Conservation (phyloP, 2,329 filamentous ascomycete species). For the Phaeosphaeria sp. region DNA sequence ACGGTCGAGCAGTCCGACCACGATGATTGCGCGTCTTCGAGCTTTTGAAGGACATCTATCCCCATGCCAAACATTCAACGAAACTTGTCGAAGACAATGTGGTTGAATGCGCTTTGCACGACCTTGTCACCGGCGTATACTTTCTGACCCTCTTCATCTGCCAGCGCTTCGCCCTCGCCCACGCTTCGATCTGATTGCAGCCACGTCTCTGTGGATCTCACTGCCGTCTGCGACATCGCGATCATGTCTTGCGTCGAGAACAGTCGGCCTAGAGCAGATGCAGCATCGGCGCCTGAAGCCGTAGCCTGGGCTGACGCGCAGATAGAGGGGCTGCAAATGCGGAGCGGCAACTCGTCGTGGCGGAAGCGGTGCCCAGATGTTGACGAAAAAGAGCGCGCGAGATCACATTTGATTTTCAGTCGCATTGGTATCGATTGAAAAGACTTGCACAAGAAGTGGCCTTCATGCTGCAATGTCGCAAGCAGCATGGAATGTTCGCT, state of each 20-base stretch:
- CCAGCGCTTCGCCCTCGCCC: neutral
- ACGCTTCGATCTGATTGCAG: neutral
- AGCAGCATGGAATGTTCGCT: neutral
- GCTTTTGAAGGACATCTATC: conserved; percentile 12
- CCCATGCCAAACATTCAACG: neutral
- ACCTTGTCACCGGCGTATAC: neutral
- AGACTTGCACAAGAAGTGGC: neutral
- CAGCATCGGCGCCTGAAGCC: neutral
- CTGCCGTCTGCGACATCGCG: neutral
- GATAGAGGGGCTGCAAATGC: neutral
- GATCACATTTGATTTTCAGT: neutral
- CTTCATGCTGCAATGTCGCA: neutral
- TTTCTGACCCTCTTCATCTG: neutral
- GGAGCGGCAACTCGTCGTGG: neutral
- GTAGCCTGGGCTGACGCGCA: neutral
- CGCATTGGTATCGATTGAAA: neutral
- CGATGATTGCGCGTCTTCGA: conserved; percentile 10
- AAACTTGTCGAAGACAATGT: neutral
- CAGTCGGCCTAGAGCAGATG: neutral
- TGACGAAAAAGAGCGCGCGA: neutral
- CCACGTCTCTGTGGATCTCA: neutral
- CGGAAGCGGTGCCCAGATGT: neutral
- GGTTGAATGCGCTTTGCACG: neutral
- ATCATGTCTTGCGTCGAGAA: neutral
- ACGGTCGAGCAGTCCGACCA: conserved; percentile 16